phyloP scores from a whole-genome alignment of 768 basidiomycete species.

The Termitomyces sp. region DNA sequence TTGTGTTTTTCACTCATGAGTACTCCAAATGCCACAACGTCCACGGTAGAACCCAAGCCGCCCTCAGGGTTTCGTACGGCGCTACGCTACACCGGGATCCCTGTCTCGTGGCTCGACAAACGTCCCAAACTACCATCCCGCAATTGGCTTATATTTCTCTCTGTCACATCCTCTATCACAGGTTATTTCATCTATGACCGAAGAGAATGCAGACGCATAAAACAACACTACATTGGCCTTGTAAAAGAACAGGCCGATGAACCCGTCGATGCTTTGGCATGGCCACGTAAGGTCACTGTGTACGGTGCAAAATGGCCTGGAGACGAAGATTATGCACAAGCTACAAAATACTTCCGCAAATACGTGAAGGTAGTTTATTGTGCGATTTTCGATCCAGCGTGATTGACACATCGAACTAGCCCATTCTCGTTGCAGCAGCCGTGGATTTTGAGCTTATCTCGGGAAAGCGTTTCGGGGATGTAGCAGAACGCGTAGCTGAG shows the following conservation, averaged over 20 bases:
- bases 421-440: conserved; percentile 89
- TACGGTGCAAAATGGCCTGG: conserved; percentile 92
- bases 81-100: conserved; percentile 67
- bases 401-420: conserved; percentile 45
- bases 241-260: conserved; percentile 78
- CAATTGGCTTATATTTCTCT: conserved; percentile 93
- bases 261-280: conserved; percentile 57
- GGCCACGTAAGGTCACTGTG: conserved; percentile 78
- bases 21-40: conserved; percentile 15
- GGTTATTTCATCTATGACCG: conserved; percentile 88
- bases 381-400: conserved; percentile 11
- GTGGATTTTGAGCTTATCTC: conserved; percentile 85
- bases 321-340: conserved; percentile 87
- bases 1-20: conserved; percentile 19
- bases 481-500: conserved; percentile 72
- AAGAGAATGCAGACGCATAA: conserved; percentile 71
- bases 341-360: conserved; percentile 88
- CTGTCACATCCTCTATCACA: conserved; percentile 64
- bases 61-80: conserved; percentile 57
- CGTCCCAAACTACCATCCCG: conserved; percentile 84
- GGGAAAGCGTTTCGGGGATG: conserved; percentile 82
- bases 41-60: conserved; percentile 16
- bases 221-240: conserved; percentile 71
- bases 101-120: conserved; percentile 77
- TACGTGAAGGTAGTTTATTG: conserved; percentile 82